phyloP scores from a whole-genome alignment of 345 rosid genomes.

The Atalantia buxifolia region DNA sequence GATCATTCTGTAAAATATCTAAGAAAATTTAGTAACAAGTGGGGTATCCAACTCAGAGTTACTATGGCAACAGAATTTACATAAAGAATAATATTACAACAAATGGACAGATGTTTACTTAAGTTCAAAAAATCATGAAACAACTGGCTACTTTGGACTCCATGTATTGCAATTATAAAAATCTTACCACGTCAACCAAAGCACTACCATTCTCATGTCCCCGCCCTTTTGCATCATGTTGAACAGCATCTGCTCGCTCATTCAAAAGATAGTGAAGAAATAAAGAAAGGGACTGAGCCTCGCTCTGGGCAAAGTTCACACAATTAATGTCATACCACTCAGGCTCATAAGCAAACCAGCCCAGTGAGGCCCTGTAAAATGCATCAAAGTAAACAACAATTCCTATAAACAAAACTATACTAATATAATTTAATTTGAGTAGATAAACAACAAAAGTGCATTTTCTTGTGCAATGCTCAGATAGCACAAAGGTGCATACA shows the following conservation, averaged over 20 bases:
- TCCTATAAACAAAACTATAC: constrained; percentile 8
- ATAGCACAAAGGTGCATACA: neutral
- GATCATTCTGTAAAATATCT: constrained; percentile 54
- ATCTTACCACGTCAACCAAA: constrained; percentile 60
- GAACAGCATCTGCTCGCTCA: constrained; percentile 60
- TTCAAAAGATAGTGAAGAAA: constrained; percentile 76
- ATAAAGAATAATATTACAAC: neutral
- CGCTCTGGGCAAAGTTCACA: constrained; percentile 68
- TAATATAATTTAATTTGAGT: neutral
- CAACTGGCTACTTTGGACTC: neutral
- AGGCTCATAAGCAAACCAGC: constrained; percentile 98
- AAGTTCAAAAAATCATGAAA: neutral
- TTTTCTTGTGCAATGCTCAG: neutral
- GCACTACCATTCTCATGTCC: constrained; percentile 55
- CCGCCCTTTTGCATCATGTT: constrained; percentile 59
- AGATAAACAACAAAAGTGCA: neutral
- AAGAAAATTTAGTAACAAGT: constrained; percentile 14
- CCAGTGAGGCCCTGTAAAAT: constrained; percentile 77
- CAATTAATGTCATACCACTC: constrained; percentile 77
- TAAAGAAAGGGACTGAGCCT: constrained; percentile 80
- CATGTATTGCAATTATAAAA: neutral
- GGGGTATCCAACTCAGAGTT: constrained; percentile 6
- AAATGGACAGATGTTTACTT: neutral
- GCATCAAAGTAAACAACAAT: constrained; percentile 22
- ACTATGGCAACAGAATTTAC: neutral